Base-by-base conservation (phyloP, 1,284 basidiomycete species). In the Sporisorium reilianum region DNA sequence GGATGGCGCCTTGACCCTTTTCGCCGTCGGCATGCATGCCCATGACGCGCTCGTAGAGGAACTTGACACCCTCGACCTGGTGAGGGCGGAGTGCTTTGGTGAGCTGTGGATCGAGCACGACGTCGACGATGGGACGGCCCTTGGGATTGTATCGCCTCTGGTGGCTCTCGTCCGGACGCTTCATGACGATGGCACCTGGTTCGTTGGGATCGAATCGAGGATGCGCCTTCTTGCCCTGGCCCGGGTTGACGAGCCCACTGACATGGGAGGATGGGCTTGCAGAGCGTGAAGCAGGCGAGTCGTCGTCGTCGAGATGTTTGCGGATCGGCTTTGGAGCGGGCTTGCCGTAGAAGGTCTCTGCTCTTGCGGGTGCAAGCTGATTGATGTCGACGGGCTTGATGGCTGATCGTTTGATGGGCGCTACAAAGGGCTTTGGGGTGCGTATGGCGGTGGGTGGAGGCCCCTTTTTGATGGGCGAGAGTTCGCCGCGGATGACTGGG, bases 1-100 rank as follows among this genome's bases (percentile, higher is more conserved):
- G 95, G 83, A 99, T 99, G 81, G 94, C 97, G 0, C 97, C 97
- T 76, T 93, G 81, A 34, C 73, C 70, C 20, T 70, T 77, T 14
- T 95, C 93, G 66, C 93, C 91, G 77, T 96, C 90, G 26, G 92
- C 92, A 53, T 95, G 86, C 90, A 97, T 92, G 2, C 95, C 97
- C 0, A 94, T 97, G 9, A 95, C 91, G 83, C 95, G 96, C 85
- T 90, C 91, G 86, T 97, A 99, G 83, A 99, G 86, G 85, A 99
- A 99, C 92, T 97, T 97, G 69, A 98, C 96, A 73, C 96, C 96
- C 84, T 99, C 95, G 20, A 99, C 90, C 85, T 99, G 96, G 90
- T 99, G 97, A 14, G 97, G 97, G 45, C 96, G 90, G 41, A 99
- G 88, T 3, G 95, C 92, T 84, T 94, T 96, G 50, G 89, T 87